phyloP scores from a whole-genome alignment of 2,329 filamentous ascomycete species.

The Fonsecaea pedrosoi region DNA sequence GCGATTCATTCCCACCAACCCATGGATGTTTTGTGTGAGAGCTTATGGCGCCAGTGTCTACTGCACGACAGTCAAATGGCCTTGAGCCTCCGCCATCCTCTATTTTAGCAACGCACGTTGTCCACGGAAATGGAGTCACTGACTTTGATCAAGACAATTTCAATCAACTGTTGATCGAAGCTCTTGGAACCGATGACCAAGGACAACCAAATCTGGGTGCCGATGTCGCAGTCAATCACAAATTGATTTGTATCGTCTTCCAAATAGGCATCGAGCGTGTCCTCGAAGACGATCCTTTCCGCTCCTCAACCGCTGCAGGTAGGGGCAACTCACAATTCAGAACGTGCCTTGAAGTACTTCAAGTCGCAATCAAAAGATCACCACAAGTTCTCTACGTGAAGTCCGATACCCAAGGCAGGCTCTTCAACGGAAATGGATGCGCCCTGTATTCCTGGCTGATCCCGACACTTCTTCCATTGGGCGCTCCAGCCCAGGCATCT shows the following conservation, averaged over 20 bases:
- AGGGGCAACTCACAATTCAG: constrained; percentile 51
- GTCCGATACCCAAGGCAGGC: constrained; percentile 54
- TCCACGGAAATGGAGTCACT: constrained; percentile 67
- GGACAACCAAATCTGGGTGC: constrained; percentile 62
- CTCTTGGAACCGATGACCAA: constrained; percentile 57
- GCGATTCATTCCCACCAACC: background rate
- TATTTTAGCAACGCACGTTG: constrained; percentile 85
- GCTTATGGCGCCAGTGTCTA: constrained; percentile 31
- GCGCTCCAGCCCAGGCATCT: constrained; percentile 39
- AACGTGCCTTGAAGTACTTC: constrained; percentile 79
- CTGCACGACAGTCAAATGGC: constrained; percentile 34
- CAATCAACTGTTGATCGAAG: constrained; percentile 73
- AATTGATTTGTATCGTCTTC: constrained; percentile 81
- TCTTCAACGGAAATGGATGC: constrained; percentile 42
- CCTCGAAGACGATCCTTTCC: constrained; percentile 71
- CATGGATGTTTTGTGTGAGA: constrained; percentile 6
- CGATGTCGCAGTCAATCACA: constrained; percentile 77
- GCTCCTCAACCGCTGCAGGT: constrained; percentile 57
- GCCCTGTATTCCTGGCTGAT: constrained; percentile 63
- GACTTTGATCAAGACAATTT: constrained; percentile 75
- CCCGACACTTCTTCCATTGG: constrained; percentile 59
- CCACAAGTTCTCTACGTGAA: constrained; percentile 70
- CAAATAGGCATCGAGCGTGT: constrained; percentile 72
- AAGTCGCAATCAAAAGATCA: constrained; percentile 75
- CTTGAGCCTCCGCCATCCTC: constrained; percentile 67